phyloP scores from a whole-genome alignment of 345 rosid genomes.

The Corchorus capsularis region DNA sequence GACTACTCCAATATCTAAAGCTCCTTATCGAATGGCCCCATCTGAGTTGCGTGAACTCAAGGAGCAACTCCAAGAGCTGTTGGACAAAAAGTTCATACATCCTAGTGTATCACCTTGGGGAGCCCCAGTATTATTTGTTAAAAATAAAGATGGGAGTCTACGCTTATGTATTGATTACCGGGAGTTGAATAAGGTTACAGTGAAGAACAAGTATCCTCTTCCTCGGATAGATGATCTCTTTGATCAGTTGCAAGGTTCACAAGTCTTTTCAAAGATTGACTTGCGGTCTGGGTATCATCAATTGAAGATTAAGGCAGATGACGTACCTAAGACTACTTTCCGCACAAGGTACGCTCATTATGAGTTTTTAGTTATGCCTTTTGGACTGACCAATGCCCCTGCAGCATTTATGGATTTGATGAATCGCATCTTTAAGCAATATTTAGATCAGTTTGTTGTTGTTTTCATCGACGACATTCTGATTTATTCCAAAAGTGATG shows the following conservation, averaged over 20 bases:
- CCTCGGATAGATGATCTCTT: neutral
- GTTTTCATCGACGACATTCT: neutral
- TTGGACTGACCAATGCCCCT: neutral
- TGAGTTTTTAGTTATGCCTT: neutral
- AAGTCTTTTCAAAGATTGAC: neutral
- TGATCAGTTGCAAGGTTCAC: neutral
- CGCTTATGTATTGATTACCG: neutral
- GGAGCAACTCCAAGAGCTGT: neutral
- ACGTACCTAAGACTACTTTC: neutral
- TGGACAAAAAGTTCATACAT: neutral
- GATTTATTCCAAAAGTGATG: neutral
- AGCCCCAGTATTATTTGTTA: neutral
- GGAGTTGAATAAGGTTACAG: neutral
- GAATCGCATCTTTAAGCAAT: neutral
- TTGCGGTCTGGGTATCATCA: neutral
- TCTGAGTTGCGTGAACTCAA: neutral
- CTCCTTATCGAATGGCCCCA: neutral
- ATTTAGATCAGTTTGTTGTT: neutral
- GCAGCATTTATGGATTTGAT: neutral
- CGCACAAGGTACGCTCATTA: neutral
- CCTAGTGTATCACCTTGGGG: neutral
- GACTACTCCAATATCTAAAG: neutral
- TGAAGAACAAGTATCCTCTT: neutral
- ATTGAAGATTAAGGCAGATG: neutral
- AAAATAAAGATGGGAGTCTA: neutral